Evolutionary conservation across 2,329 filamentous ascomycete genomes (phyloP), one percentile per base, ranked within the genome.

Genomic region (Aspergillus sp.): DNA sequence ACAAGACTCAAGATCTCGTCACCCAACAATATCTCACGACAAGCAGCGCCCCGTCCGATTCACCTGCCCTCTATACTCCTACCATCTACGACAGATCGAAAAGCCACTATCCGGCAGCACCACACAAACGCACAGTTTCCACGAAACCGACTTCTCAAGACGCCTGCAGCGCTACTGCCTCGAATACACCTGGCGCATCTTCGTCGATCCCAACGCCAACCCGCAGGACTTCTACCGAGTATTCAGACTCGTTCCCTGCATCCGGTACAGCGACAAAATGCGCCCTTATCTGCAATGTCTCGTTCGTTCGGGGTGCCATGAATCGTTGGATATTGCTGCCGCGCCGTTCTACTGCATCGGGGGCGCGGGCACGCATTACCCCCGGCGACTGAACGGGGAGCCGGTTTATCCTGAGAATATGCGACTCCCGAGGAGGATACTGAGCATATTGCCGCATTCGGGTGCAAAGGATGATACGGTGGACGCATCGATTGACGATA

Each of bases 121-220:
- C 16, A 49, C 36, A 3, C 77, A 71, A 26, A 85, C 85, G 0
- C 87, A 88, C 69, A 81, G 85, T 9, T 82, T 84, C 58, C 80
- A 85, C 26, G 90, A 93, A 72, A 77, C 81, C 1, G 87, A 83
- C 1, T 93, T 96, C 66, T 87, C 87, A 11, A 85, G 90, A 6
- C 84, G 89, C 5, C 77, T 96, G 6, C 89, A 90, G 54, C 85
- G 91, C 39, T 80, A 81, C 54, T 81, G 86, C 2, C 67, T 87
- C 1, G 90, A 96, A 73, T 76, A 80, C 29, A 90, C 83, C 0
- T 84, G 87, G 57, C 75, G 78, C 4, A 75, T 93, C 1, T 78
- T 90, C 2, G 76, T 73, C 5, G 64, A 71, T 42, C 59, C 71
- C 54, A 51, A 80, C 62, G 81, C 84, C 52, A 79, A 83, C 0